Conservation (phyloP, 176 grass and related monocot genomes). For the Oryza meyeriana region DNA sequence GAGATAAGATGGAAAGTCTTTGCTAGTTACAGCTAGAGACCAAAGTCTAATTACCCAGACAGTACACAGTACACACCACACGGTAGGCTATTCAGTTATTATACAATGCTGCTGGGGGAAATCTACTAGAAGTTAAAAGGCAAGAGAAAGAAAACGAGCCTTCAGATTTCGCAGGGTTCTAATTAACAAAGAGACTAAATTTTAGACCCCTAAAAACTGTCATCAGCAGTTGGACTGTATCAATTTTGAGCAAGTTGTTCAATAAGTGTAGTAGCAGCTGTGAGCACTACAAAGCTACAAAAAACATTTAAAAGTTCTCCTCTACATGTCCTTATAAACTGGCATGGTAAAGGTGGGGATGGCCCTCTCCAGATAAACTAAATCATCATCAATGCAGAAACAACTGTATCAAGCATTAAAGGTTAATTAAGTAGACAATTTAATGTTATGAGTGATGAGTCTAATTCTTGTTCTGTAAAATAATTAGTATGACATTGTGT, state of each 20-base stretch:
- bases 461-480: background rate
- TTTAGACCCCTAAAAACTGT: background rate
- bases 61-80: background rate
- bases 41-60: background rate
- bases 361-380: background rate
- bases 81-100: background rate
- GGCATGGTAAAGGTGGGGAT: background rate
- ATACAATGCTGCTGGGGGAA: background rate
- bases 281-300: background rate
- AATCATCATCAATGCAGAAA: background rate
- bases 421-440: background rate
- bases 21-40: background rate
- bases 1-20: background rate
- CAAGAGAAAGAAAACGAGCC: background rate
- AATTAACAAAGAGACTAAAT: slow-evolving; percentile 2
- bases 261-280: background rate
- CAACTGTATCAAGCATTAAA: background rate
- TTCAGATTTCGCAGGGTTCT: background rate
- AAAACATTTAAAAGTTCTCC: background rate
- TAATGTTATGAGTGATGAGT: background rate
- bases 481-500: background rate
- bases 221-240: background rate
- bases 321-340: background rate
- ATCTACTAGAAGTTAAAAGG: background rate
- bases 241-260: background rate